Conservation (phyloP, 345 rosid species). For the Gossypium ekmanianum region DNA sequence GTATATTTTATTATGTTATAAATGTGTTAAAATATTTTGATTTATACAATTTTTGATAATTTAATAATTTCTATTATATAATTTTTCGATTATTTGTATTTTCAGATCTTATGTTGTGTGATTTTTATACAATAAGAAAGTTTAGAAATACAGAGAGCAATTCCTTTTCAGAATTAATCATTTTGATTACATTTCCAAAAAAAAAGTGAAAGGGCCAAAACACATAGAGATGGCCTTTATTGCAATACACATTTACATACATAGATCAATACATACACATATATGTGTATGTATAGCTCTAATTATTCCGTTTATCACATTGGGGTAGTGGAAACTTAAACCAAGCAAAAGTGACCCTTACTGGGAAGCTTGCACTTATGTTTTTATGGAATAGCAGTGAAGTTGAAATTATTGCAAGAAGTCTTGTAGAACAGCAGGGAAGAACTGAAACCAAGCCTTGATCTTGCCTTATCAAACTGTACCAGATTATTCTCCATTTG, state of each 20-base stretch:
- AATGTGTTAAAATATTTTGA: too few relatives aligned
- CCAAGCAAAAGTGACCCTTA: neutral
- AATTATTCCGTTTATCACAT: conserved; percentile 1
- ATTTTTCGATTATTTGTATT: neutral
- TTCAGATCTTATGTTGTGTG: neutral
- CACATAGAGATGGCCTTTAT: neutral
- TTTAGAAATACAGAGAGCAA: too few relatives aligned
- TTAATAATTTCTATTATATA: too few relatives aligned
- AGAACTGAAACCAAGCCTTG: conserved; percentile 33
- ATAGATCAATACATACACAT: neutral
- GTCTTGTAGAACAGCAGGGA: conserved; percentile 20
- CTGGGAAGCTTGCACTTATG: neutral
- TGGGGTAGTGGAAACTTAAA: neutral
- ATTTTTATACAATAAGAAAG: too few relatives aligned
- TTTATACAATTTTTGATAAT: too few relatives aligned
- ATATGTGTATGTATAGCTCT: neutral
- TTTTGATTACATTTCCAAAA: too few relatives aligned
- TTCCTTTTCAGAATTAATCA: too few relatives aligned
- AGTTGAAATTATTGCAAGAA: conserved; percentile 27
- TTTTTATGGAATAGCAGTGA: conserved; percentile 3
- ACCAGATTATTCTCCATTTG: conserved; percentile 34
- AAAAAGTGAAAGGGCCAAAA: neutral
- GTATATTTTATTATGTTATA: too few relatives aligned
- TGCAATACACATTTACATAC: neutral
- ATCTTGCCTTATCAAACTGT: conserved; percentile 30